These are phyloP conservation scores for Parafenestella ontariensis DNA, from an alignment of 2,329 filamentous ascomycete genomes.

Conservation along the genomic window DNA sequence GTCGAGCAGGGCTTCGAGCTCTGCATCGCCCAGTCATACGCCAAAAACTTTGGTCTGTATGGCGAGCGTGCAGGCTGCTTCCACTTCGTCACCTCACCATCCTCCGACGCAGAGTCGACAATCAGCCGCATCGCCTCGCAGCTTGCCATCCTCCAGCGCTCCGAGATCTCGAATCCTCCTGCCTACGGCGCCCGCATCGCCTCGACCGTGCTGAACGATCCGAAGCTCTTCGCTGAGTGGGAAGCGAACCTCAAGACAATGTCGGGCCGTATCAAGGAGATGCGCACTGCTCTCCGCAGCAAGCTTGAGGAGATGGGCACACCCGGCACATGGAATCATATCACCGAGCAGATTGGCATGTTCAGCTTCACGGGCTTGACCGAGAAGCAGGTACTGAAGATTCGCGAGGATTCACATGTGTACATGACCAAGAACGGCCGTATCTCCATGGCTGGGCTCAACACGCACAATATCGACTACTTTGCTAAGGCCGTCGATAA, in stretches of 20 bases:
- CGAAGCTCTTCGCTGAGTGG: slow-evolving; percentile 85
- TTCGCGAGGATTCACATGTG: slow-evolving; percentile 75
- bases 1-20: slow-evolving; percentile 84
- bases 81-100: slow-evolving; percentile 84
- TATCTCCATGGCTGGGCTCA: slow-evolving; percentile 98
- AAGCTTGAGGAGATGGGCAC: slow-evolving; percentile 87
- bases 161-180: slow-evolving; percentile 96
- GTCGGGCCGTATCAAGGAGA: slow-evolving; percentile 92
- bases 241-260: slow-evolving; percentile 90
- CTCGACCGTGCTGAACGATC: slow-evolving; percentile 82
- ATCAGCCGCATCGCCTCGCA: slow-evolving; percentile 77
- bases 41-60: slow-evolving; percentile 78
- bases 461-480: slow-evolving; percentile 90
- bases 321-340: slow-evolving; percentile 93
- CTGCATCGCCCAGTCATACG: slow-evolving; percentile 61
- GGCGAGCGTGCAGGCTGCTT: slow-evolving; percentile 96
- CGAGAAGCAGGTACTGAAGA: slow-evolving; percentile 74
- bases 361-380: slow-evolving; percentile 89
- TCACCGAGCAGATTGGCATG: slow-evolving; percentile 99
- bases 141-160: slow-evolving; percentile 91
- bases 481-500: slow-evolving; percentile 88
- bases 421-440: slow-evolving; percentile 98
- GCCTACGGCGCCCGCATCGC: slow-evolving; percentile 93
- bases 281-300: slow-evolving; percentile 78
- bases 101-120: slow-evolving; percentile 68